A percentile compares a stretch with the other conserved stretches of the same genome.
Conservation (phyloP, 2,329 filamentous ascomycete genomes). For the Aureobasidium sp. region DNA sequence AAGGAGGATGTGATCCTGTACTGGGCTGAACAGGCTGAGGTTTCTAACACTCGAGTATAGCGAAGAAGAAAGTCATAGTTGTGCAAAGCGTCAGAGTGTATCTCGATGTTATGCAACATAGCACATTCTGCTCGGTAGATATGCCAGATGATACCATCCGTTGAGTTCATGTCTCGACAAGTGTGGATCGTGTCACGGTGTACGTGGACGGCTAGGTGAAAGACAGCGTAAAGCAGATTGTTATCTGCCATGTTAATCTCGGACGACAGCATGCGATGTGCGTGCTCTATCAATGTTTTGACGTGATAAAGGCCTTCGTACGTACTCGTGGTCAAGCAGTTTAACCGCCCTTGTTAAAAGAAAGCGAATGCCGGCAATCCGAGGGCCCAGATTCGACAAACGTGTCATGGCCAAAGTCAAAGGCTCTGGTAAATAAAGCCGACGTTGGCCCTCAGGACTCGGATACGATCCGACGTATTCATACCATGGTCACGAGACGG, state of each 20-base stretch:
- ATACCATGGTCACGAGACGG: constrained; percentile 13
- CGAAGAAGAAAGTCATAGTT: neutral
- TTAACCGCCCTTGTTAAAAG: constrained; percentile 10
- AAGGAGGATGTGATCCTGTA: no score
- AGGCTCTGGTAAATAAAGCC: neutral
- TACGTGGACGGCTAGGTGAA: neutral
- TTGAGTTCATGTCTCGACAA: neutral
- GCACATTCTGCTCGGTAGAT: neutral
- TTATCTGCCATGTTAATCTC: neutral
- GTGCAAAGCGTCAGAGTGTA: neutral
- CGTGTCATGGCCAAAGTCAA: constrained; percentile 5
- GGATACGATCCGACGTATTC: neutral
- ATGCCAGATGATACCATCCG: neutral
- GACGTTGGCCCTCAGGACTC: constrained; percentile 4
- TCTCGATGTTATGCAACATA: neutral
- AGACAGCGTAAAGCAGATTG: neutral
- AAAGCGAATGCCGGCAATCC: constrained; percentile 5
- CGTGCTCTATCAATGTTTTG: constrained; percentile 1
- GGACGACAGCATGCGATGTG: neutral
- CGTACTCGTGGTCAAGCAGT: constrained; percentile 10
- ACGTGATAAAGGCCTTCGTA: neutral
- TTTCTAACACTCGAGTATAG: neutral
- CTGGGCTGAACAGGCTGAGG: no score
- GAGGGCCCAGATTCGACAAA: constrained; percentile 2
- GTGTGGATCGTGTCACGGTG: neutral